A percentile compares a stretch with the other conserved stretches of the same genome.
These are phyloP conservation scores for Arabidopsis hybrid DNA, from an alignment of 441 rosid species.

Conservation along the genomic window DNA sequence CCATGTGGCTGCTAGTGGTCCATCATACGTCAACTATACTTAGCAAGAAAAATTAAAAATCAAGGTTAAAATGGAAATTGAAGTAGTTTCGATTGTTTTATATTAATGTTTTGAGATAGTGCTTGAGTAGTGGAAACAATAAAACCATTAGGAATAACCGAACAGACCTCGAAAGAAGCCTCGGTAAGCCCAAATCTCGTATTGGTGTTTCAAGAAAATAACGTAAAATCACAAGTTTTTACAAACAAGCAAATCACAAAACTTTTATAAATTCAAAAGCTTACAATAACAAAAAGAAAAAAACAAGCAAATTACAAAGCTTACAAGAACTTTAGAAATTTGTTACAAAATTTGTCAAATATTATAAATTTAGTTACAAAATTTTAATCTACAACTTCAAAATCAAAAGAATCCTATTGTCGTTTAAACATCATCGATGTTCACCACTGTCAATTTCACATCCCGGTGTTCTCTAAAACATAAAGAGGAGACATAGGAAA, in stretches of 20 bases:
- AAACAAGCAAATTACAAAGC: not conserved
- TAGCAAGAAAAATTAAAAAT: not conserved
- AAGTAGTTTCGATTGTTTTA: not conserved
- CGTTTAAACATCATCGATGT: too few relatives aligned
- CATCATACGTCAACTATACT: constrained; percentile 14
- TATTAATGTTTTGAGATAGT: constrained; percentile 33
- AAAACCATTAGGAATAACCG: not conserved
- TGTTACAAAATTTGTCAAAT: too few relatives aligned
- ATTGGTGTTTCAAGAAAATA: not conserved
- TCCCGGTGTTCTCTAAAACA: too few relatives aligned
- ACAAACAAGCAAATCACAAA: too few relatives aligned
- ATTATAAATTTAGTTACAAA: not conserved
- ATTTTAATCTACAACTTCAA: too few relatives aligned
- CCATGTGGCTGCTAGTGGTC: constrained; percentile 46
- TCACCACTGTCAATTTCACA: too few relatives aligned
- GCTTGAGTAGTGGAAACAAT: constrained; percentile 44
- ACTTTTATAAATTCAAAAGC: too few relatives aligned
- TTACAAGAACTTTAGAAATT: too few relatives aligned
- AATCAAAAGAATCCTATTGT: too few relatives aligned
- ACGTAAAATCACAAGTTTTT: not conserved
- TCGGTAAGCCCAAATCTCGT: constrained; percentile 34
- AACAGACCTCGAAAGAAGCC: constrained; percentile 33
- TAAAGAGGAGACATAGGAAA: too few relatives aligned
- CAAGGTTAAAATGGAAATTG: not conserved
- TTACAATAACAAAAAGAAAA: not conserved